A percentile compares a stretch with the other conserved stretches of the same genome.
phyloP scores from a whole-genome alignment of 345 rosid genomes.

The Psidium friedrichsthalianum region DNA sequence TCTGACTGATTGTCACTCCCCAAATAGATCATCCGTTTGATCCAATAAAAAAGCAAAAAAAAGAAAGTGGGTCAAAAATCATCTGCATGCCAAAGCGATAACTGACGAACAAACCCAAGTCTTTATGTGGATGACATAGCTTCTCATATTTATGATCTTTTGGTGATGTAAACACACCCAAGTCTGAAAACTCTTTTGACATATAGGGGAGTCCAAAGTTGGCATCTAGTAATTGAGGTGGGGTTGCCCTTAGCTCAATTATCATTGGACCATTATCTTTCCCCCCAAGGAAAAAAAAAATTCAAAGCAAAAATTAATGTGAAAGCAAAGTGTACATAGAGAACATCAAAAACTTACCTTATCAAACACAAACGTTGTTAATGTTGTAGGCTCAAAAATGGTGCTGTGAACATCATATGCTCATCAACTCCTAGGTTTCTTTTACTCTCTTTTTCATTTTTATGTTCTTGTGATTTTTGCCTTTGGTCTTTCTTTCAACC shows the following conservation, averaged over 20 bases:
- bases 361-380: background rate
- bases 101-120: background rate
- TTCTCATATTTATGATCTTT: slow-evolving; percentile 7
- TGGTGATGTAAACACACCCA: slow-evolving; percentile 1
- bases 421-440: slow-evolving; percentile 1
- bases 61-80: background rate
- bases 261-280: background rate
- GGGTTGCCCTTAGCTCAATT: slow-evolving; percentile 5
- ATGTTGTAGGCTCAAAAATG: background rate
- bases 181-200: background rate
- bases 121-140: background rate
- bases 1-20: background rate
- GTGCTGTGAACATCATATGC: background rate
- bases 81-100: background rate
- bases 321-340: background rate
- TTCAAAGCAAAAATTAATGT: background rate
- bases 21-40: background rate
- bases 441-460: background rate
- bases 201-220: background rate
- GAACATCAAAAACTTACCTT: background rate
- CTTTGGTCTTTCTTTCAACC: background rate
- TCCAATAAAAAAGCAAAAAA: background rate
- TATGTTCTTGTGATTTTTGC: background rate
- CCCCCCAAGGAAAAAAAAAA: background rate
- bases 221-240: background rate